Evolutionary conservation across 495 filamentous ascomycete genomes (phyloP).

Genomic region (Aspergillus olivimuriae): DNA sequence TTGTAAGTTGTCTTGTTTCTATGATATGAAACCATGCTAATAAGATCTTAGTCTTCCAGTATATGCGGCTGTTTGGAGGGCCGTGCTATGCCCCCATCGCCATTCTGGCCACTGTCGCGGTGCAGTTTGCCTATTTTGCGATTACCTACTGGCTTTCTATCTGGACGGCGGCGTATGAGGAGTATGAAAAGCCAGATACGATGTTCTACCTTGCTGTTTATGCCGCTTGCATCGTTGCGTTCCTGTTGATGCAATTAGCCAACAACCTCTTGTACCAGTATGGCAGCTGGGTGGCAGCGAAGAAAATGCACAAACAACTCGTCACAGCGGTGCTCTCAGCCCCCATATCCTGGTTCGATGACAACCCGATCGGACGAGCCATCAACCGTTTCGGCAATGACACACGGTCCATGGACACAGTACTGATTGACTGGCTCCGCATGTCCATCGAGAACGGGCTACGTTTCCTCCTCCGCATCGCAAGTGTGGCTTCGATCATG

Average conservation of each 20-base stretch:
- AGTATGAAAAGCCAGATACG: constrained; percentile 10
- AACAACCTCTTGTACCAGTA: constrained; percentile 21
- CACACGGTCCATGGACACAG: constrained; percentile 59
- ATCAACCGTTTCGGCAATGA: constrained; percentile 76
- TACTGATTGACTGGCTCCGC: constrained; percentile 32
- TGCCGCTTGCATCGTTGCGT: constrained; percentile 12
- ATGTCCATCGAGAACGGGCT: constrained; percentile 31
- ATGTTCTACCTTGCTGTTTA: constrained; percentile 20
- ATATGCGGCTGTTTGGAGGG: constrained; percentile 19
- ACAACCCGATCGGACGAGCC: constrained; percentile 78
- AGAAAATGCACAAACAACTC: constrained; percentile 54
- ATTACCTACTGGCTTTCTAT: constrained; percentile 24
- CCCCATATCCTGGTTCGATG: constrained; percentile 85
- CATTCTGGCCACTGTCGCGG: constrained; percentile 14
- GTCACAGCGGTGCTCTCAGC: constrained; percentile 68
- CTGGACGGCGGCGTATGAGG: constrained; percentile 20
- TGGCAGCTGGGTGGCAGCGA: constrained; percentile 39
- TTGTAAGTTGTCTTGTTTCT: constrained; percentile 11
- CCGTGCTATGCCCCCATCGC: constrained; percentile 12
- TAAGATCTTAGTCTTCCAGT: constrained; percentile 18
- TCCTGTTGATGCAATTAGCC: constrained; percentile 16
- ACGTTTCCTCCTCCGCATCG: constrained; percentile 35
- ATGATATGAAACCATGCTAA: background rate
- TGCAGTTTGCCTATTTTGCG: constrained; percentile 19
- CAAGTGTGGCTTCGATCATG: constrained; percentile 42